Percentiles rank a stretch among this genome's conserved stretches.
phyloP scores from a whole-genome alignment of 164 flowering plant species.

The Piper longum region DNA sequence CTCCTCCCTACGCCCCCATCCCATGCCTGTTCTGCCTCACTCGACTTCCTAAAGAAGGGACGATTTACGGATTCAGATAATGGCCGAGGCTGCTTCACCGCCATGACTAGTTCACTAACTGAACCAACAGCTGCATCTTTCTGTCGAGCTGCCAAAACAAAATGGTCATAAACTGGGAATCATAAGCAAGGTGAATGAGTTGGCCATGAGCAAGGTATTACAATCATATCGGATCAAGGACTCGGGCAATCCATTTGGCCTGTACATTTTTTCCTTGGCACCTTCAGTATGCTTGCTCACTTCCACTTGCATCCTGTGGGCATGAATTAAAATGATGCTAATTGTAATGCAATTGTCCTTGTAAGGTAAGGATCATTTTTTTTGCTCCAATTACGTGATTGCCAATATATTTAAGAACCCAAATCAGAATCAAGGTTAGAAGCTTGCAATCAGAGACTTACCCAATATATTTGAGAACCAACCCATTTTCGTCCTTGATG shows the following conservation, averaged over 20 bases:
- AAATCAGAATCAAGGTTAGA: background rate
- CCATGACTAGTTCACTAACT: constrained; percentile 65
- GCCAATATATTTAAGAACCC: too few species aligned
- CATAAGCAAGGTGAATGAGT: too few species aligned
- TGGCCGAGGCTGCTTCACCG: constrained; percentile 60
- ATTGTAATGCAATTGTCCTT: background rate
- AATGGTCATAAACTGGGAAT: too few species aligned
- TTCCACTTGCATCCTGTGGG: constrained; percentile 90
- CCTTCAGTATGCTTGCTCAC: constrained; percentile 99
- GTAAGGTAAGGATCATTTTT: too few species aligned
- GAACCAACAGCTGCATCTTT: constrained; percentile 62
- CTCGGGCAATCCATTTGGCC: constrained; percentile 94
- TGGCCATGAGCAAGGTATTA: constrained; percentile 21
- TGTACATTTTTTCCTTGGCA: constrained; percentile 55
- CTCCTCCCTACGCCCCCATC: constrained; percentile 25
- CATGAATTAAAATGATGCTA: background rate
- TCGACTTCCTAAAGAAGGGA: constrained; percentile 38
- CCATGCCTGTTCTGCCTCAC: constrained; percentile 24
- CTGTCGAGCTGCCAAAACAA: constrained; percentile 59
- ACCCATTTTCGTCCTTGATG: constrained; percentile 82
- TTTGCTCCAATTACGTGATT: too few species aligned
- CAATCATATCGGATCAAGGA: constrained; percentile 94
- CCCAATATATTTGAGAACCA: constrained; percentile 88
- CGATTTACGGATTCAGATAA: constrained; percentile 64
- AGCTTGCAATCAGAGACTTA: constrained; percentile 14